Conservation (phyloP, 352 stramenopile genomes). For the Elongisporangium undulatum region DNA sequence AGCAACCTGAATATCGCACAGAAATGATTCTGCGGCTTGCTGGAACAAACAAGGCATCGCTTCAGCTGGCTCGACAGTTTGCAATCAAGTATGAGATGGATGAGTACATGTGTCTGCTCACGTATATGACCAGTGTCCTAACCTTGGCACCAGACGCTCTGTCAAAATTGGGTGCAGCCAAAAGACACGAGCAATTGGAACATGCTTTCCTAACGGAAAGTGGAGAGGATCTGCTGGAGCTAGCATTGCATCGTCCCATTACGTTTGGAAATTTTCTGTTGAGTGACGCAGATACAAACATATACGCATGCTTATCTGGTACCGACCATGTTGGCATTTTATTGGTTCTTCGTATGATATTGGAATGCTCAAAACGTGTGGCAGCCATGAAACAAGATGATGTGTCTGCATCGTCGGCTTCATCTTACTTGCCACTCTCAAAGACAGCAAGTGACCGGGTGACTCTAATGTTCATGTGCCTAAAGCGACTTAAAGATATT, state of each 20-base stretch:
- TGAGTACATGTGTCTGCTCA: constrained; percentile 52
- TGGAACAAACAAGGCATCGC: constrained; percentile 35
- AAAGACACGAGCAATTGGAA: constrained; percentile 63
- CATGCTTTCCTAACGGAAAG: constrained; percentile 45
- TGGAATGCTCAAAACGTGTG: constrained; percentile 72
- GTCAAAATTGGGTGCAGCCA: not conserved
- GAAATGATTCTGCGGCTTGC: constrained; percentile 45
- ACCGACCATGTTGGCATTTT: constrained; percentile 70
- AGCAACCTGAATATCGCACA: constrained; percentile 43
- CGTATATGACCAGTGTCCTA: constrained; percentile 55
- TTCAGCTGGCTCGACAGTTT: constrained; percentile 44
- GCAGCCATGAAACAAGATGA: constrained; percentile 10
- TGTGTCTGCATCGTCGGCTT: not conserved
- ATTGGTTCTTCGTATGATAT: constrained; percentile 59
- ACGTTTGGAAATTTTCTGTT: constrained; percentile 60
- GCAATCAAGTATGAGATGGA: constrained; percentile 67
- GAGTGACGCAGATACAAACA: constrained; percentile 10
- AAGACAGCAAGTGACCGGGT: constrained; percentile 52
- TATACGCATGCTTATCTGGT: constrained; percentile 58
- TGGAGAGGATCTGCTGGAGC: constrained; percentile 51
- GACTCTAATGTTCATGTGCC: constrained; percentile 71
- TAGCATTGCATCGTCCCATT: constrained; percentile 49
- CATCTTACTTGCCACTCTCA: constrained; percentile 38
- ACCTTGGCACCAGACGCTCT: constrained; percentile 4
- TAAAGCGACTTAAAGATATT: constrained; percentile 71